A percentile compares a stretch with the other conserved stretches of the same genome.
Conservation (phyloP, 257 asterid genomes). For the Voacanga thouarsii region DNA sequence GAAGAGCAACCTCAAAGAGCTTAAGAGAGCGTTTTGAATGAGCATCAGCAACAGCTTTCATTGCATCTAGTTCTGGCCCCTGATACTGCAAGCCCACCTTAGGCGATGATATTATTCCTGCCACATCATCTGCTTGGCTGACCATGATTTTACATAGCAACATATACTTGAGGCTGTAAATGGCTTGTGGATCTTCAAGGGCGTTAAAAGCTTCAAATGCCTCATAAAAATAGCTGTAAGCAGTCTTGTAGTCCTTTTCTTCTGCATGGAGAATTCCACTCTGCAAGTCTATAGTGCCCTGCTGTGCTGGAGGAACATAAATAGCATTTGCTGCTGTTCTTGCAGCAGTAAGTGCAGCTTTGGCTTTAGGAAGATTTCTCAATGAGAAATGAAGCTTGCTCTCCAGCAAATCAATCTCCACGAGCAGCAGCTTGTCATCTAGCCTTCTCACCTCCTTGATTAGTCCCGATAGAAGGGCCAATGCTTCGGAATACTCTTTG, state of each 20-base stretch:
- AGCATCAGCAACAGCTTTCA: slow-evolving; percentile 50
- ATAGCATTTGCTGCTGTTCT: slow-evolving; percentile 47
- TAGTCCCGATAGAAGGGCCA: slow-evolving; percentile 39
- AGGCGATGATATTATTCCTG: slow-evolving; percentile 42
- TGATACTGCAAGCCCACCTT: slow-evolving; percentile 47
- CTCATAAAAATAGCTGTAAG: slow-evolving; percentile 40
- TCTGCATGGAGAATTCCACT: slow-evolving; percentile 52
- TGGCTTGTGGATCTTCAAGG: slow-evolving; percentile 44
- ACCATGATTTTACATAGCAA: slow-evolving; percentile 51
- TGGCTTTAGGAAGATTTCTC: slow-evolving; percentile 47
- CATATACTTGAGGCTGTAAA: slow-evolving; percentile 48
- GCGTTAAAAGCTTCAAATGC: slow-evolving; percentile 51
- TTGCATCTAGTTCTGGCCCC: slow-evolving; percentile 52
- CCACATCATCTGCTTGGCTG: slow-evolving; percentile 43
- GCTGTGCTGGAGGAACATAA: slow-evolving; percentile 49
- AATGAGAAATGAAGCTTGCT: slow-evolving; percentile 47
- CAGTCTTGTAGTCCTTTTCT: slow-evolving; percentile 47
- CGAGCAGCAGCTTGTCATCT: slow-evolving; percentile 46
- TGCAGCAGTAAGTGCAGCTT: slow-evolving; percentile 49
- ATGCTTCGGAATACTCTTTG: slow-evolving; percentile 43
- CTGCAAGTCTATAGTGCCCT: slow-evolving; percentile 45
- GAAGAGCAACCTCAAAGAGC: slow-evolving; percentile 39
- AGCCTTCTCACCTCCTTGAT: slow-evolving; percentile 46
- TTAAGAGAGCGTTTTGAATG: slow-evolving; percentile 42
- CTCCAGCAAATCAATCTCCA: slow-evolving; percentile 45